These are phyloP conservation scores for Massariosphaeria phaeospora DNA, from an alignment of 495 filamentous ascomycete genomes.

Conservation along the genomic window DNA sequence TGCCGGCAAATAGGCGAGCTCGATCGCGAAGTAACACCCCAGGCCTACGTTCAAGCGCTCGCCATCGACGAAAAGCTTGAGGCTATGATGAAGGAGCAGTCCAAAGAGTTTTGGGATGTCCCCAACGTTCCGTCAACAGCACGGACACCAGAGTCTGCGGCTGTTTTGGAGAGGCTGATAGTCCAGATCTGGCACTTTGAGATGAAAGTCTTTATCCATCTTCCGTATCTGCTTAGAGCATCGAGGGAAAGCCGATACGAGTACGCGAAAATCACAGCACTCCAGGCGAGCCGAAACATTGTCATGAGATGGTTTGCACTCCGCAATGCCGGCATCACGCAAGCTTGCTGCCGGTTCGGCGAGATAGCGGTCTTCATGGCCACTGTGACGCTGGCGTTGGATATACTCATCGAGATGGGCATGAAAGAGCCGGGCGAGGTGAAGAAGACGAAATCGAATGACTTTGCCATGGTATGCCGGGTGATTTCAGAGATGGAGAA, in stretches of 20 bases:
- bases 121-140: slow-evolving; percentile 23
- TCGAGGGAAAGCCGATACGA: slow-evolving; percentile 22
- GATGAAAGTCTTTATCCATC: slow-evolving; percentile 25
- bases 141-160: slow-evolving; percentile 14
- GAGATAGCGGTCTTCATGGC: slow-evolving; percentile 28
- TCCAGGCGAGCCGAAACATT: slow-evolving; percentile 22
- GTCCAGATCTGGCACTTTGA: slow-evolving; percentile 29
- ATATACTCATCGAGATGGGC: slow-evolving; percentile 27
- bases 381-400: slow-evolving; percentile 18
- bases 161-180: slow-evolving; percentile 14
- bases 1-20: slow-evolving; percentile 13
- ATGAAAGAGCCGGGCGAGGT: slow-evolving; percentile 24
- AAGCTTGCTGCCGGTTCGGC: slow-evolving; percentile 19
- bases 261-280: slow-evolving; percentile 25
- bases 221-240: slow-evolving; percentile 22
- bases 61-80: slow-evolving; percentile 27
- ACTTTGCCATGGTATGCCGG: slow-evolving; percentile 28
- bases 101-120: slow-evolving; percentile 26
- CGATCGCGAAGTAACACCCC: slow-evolving; percentile 12
- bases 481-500: slow-evolving; percentile 27
- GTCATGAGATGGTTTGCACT: slow-evolving; percentile 29
- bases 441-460: slow-evolving; percentile 15
- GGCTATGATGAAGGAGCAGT: slow-evolving; percentile 9
- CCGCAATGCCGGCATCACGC: slow-evolving; percentile 23
- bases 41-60: slow-evolving; percentile 23